Evolutionary conservation across 2,329 filamentous ascomycete genomes (phyloP).

Genomic region (Colletotrichum lentis): DNA sequence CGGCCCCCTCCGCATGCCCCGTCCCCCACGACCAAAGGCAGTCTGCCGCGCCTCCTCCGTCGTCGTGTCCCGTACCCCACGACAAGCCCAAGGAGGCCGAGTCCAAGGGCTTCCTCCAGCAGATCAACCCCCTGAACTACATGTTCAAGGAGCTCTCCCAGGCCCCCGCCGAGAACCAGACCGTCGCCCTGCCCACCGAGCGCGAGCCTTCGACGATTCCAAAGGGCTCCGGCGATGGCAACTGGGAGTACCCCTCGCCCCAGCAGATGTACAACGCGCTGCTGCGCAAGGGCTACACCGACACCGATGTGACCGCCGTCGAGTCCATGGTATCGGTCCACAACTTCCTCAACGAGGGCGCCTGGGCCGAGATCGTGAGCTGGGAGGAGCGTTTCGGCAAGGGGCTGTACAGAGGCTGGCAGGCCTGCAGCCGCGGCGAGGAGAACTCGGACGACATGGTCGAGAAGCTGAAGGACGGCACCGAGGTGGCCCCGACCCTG

Average conservation of each 20-base stretch:
- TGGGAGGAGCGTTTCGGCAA: slow-evolving; percentile 89
- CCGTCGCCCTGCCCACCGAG: slow-evolving; percentile 75
- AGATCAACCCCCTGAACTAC: slow-evolving; percentile 81
- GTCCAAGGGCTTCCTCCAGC: slow-evolving; percentile 60
- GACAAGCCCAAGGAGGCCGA: slow-evolving; percentile 44
- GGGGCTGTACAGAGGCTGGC: slow-evolving; percentile 77
- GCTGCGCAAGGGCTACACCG: slow-evolving; percentile 92
- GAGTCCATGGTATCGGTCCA: slow-evolving; percentile 98
- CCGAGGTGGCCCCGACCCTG: slow-evolving; percentile 72
- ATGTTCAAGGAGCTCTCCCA: slow-evolving; percentile 93
- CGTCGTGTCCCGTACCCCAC: slow-evolving; percentile 59
- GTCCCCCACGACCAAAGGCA: slow-evolving; percentile 42
- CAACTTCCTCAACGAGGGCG: slow-evolving; percentile 97
- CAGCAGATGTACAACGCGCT: slow-evolving; percentile 99
- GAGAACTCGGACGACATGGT: slow-evolving; percentile 60
- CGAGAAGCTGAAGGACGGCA: slow-evolving; percentile 61
- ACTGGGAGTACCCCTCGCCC: slow-evolving; percentile 97
- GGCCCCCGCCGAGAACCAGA: slow-evolving; percentile 76
- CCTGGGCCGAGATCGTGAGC: slow-evolving; percentile 92
- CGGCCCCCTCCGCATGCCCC: slow-evolving; percentile 44
- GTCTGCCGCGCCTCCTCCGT: slow-evolving; percentile 44
- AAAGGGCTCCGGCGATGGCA: slow-evolving; percentile 77
- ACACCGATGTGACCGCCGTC: slow-evolving; percentile 91
- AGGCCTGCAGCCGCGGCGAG: slow-evolving; percentile 77
- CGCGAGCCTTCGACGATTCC: slow-evolving; percentile 91